Evolutionary conservation across 306 rosid species (phyloP), one percentile per base, ranked within the genome.

Genomic region (Medicago lupulina): DNA sequence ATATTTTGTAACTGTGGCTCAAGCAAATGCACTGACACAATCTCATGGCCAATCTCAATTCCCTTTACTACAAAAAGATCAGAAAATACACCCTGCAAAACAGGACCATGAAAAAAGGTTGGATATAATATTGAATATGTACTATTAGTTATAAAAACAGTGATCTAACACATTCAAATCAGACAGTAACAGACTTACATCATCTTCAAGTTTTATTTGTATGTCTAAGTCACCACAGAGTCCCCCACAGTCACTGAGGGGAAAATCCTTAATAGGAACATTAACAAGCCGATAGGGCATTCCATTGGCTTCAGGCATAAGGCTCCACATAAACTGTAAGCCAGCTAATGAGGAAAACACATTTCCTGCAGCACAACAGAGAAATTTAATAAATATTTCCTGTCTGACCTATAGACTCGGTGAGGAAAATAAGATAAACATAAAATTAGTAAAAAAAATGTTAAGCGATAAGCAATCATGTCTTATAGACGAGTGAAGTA

Each of bases 281-380:
- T 94, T 96, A 75, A 75, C 96, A 47, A 94, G 92, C 80, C 90
- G 97, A 86, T 86, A 87, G 53, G 85, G 83, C 55, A 76, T 75
- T 69, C 68, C 88, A 55, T 73, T 79, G 63, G 80, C 85, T 84
- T 88, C 89, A 60, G 96, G 87, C 82, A 67, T 73, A 78, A 88
- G 81, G 71, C 80, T 85, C 98, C 98, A 94, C 93, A 74, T 84
- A 58, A 94, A 94, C 75, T 89, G 96, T 79, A 94, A 88, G 77
- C 98, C 98, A 84, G 88, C 98, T 75, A 94, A 75, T 15, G 98
- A 94, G 11, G 98, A 92, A 87, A 94, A 94, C 62, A 90, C 96
- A 72, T 94, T 94, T 80, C 92, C 98, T 93, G 96, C 89, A 89
- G 76, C 72, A 75, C 55, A 75, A 41, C 25, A 59, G 81, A 54